Conservation (phyloP, 2,329 filamentous ascomycete species). For the Beauveria pseudobassiana region DNA sequence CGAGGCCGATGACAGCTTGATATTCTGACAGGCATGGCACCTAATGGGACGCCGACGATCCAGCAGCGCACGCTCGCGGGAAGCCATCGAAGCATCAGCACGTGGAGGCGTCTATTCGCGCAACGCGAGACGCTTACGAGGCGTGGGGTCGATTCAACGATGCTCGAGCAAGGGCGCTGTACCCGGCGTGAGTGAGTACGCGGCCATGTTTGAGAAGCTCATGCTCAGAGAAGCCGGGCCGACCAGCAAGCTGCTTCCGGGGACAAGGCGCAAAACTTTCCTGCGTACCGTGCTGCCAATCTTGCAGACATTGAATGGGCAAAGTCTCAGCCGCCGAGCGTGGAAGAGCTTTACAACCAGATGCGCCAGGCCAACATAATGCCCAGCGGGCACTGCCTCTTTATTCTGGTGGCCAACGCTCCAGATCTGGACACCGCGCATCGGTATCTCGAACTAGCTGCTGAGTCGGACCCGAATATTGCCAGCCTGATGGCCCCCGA, state of each 20-base stretch:
- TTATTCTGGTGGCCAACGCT: slow-evolving; percentile 48
- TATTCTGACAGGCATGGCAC: slow-evolving; percentile 44
- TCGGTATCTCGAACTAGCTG: slow-evolving; percentile 42
- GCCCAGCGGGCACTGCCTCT: slow-evolving; percentile 43
- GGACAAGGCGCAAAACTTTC: slow-evolving; percentile 46
- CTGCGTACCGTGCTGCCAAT: slow-evolving; percentile 34
- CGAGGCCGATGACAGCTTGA: slow-evolving; percentile 40
- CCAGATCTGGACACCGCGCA: slow-evolving; percentile 38
- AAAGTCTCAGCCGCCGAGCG: slow-evolving; percentile 51
- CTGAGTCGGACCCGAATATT: slow-evolving; percentile 11
- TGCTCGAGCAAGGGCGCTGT: slow-evolving; percentile 24
- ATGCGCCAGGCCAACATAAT: slow-evolving; percentile 46
- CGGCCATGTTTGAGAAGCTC: slow-evolving; percentile 54
- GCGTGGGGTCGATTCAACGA: slow-evolving; percentile 47
- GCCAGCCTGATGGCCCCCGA: slow-evolving; percentile 17
- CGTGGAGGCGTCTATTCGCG: slow-evolving; percentile 48
- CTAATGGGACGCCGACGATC: slow-evolving; percentile 47
- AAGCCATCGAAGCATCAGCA: slow-evolving; percentile 15
- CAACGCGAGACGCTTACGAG: slow-evolving; percentile 54
- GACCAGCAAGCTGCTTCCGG: slow-evolving; percentile 37
- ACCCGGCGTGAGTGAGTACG: slow-evolving; percentile 41
- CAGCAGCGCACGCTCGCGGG: slow-evolving; percentile 32
- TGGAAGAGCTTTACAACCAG: slow-evolving; percentile 49
- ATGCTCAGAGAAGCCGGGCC: slow-evolving; percentile 24
- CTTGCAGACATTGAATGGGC: slow-evolving; percentile 58